phyloP scores from a whole-genome alignment of 805 yeast species.

The Pichia paraexigua region DNA sequence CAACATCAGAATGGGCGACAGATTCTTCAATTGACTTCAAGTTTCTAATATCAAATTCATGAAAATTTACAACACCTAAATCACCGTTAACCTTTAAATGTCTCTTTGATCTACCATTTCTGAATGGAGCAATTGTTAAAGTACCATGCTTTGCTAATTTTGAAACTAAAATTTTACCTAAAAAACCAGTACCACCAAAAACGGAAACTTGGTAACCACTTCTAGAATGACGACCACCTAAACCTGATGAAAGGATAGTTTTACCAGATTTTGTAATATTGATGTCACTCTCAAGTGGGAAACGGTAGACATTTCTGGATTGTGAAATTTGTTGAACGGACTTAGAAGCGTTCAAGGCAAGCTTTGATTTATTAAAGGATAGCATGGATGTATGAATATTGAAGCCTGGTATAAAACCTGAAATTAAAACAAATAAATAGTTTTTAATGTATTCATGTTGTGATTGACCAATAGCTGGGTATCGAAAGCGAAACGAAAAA shows the following conservation, averaged over 20 bases:
- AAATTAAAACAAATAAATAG: neutral
- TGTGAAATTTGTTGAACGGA: slow-evolving; percentile 6
- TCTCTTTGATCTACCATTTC: slow-evolving; percentile 72
- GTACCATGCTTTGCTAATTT: slow-evolving; percentile 82
- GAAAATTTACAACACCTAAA: slow-evolving; percentile 77
- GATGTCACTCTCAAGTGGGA: slow-evolving; percentile 47
- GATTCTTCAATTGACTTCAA: slow-evolving; percentile 65
- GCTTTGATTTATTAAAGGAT: slow-evolving; percentile 5
- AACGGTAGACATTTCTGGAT: slow-evolving; percentile 21
- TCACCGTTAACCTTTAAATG: slow-evolving; percentile 79
- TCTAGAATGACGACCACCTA: slow-evolving; percentile 78
- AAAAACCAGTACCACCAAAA: slow-evolving; percentile 73
- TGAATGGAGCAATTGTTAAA: slow-evolving; percentile 63
- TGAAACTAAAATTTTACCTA: slow-evolving; percentile 65
- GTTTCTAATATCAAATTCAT: slow-evolving; percentile 78
- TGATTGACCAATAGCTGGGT: neutral
- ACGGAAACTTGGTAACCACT: slow-evolving; percentile 86
- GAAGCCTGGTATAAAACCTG: neutral
- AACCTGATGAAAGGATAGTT: slow-evolving; percentile 60
- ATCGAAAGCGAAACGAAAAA: neutral
- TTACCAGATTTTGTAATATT: slow-evolving; percentile 71
- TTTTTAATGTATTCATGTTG: neutral
- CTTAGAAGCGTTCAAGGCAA: slow-evolving; percentile 5
- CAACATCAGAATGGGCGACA: slow-evolving; percentile 76
- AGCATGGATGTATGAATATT: neutral